A percentile compares a stretch with the other conserved stretches of the same genome.
phyloP scores from a whole-genome alignment of 2,329 filamentous ascomycete species.

The Penicillium paneum region DNA sequence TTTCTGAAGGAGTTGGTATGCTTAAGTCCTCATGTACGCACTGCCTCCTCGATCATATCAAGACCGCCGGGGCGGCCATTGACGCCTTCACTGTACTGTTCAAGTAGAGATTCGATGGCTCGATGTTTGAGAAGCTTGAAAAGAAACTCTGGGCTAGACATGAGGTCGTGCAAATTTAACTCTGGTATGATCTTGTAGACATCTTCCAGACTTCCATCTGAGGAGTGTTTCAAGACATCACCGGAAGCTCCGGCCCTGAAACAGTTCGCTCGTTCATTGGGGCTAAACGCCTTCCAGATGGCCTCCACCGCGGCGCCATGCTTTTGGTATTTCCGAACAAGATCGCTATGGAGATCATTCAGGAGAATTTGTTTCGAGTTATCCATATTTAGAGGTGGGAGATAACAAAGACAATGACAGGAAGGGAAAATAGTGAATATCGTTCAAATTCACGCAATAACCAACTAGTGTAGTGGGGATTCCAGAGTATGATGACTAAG shows the following conservation, averaged over 20 bases:
- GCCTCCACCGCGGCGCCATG: background rate
- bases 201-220: background rate
- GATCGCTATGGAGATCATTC: background rate
- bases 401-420: background rate
- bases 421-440: no score
- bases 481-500: no score
- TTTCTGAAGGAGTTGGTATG: background rate
- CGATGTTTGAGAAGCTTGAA: background rate
- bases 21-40: background rate
- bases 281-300: background rate
- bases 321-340: background rate
- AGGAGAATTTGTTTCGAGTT: background rate
- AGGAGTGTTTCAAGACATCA: background rate
- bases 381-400: background rate
- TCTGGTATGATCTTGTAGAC: background rate
- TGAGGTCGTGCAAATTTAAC: background rate
- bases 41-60: background rate
- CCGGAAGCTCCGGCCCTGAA: background rate
- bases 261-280: background rate
- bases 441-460: no score
- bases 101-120: background rate
- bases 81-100: background rate
- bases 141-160: background rate
- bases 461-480: no score
- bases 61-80: background rate